These are phyloP conservation scores for Dendrothele bispora DNA, from an alignment of 768 basidiomycete species.

Conservation along the genomic window DNA sequence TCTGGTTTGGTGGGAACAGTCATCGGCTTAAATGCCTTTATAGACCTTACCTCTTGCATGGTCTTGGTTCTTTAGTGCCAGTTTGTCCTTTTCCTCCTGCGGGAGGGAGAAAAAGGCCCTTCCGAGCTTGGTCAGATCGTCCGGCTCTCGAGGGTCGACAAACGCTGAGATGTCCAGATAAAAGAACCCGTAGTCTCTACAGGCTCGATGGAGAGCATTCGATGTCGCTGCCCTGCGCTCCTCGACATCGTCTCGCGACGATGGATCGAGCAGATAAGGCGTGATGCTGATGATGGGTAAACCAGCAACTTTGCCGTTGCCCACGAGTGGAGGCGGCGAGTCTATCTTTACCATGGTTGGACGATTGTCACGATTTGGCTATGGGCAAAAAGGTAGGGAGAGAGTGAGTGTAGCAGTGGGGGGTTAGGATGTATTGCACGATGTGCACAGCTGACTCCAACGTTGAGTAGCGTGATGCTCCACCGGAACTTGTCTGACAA, in stretches of 20 bases:
- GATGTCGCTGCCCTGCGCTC: constrained; percentile 46
- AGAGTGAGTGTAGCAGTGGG: too few relatives aligned
- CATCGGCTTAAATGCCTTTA: not conserved
- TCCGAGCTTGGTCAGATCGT: constrained; percentile 64
- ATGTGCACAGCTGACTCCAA: too few relatives aligned
- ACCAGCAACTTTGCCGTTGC: too few relatives aligned
- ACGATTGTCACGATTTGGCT: too few relatives aligned
- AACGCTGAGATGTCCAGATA: constrained; percentile 74
- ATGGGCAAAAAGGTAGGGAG: too few relatives aligned
- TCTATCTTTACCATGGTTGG: too few relatives aligned
- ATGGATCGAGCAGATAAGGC: constrained; percentile 52
- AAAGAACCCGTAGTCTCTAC: constrained; percentile 84
- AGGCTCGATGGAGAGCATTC: constrained; percentile 68
- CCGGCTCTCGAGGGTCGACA: constrained; percentile 56
- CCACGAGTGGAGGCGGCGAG: too few relatives aligned
- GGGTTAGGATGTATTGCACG: too few relatives aligned
- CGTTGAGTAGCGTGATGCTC: too few relatives aligned
- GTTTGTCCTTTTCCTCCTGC: constrained; percentile 74
- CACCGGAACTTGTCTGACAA: too few relatives aligned
- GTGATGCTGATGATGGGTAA: constrained; percentile 77
- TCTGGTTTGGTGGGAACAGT: too few relatives aligned
- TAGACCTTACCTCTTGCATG: constrained; percentile 62
- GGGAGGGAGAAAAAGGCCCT: constrained; percentile 72
- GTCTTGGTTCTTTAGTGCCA: constrained; percentile 71
- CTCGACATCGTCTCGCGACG: constrained; percentile 22